phyloP scores from a whole-genome alignment of 352 stramenopile species.

The Phytopythium sindhum region DNA sequence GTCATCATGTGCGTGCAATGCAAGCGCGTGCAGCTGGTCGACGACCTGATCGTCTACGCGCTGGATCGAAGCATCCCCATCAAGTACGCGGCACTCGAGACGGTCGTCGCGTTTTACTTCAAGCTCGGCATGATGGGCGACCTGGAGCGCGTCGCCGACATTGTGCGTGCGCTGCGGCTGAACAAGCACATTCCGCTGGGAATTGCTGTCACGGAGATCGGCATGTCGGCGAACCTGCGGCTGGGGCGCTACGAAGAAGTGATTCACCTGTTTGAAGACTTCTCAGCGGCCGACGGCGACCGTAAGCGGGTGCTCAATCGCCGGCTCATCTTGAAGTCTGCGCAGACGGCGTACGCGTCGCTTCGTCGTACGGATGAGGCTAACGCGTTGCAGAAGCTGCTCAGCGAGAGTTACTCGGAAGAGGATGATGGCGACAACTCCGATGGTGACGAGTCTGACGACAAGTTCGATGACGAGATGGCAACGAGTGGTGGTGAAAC shows the following conservation, averaged over 20 bases:
- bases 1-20: conserved; percentile 48
- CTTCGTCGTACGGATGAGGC: conserved; percentile 60
- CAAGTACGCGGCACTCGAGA: conserved; percentile 75
- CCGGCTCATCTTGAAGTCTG: conserved; percentile 60
- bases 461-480: conserved; percentile 13
- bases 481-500: background rate
- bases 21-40: conserved; percentile 49
- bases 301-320: conserved; percentile 52
- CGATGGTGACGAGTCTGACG: background rate
- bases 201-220: conserved; percentile 70
- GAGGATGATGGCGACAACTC: background rate
- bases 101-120: conserved; percentile 69
- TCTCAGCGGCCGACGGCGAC: conserved; percentile 53
- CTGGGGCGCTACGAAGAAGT: conserved; percentile 59
- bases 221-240: conserved; percentile 63
- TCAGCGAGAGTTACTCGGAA: conserved; percentile 29
- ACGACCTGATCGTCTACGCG: conserved; percentile 56
- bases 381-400: conserved; percentile 49
- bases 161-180: conserved; percentile 58
- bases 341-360: conserved; percentile 43
- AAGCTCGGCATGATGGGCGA: conserved; percentile 55
- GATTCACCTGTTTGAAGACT: conserved; percentile 73
- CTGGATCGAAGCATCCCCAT: conserved; percentile 62
- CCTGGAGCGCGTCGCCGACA: conserved; percentile 56
- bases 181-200: conserved; percentile 77